phyloP scores from a whole-genome alignment of 2,329 filamentous ascomycete species.

The Aureobasidium leucospermi region DNA sequence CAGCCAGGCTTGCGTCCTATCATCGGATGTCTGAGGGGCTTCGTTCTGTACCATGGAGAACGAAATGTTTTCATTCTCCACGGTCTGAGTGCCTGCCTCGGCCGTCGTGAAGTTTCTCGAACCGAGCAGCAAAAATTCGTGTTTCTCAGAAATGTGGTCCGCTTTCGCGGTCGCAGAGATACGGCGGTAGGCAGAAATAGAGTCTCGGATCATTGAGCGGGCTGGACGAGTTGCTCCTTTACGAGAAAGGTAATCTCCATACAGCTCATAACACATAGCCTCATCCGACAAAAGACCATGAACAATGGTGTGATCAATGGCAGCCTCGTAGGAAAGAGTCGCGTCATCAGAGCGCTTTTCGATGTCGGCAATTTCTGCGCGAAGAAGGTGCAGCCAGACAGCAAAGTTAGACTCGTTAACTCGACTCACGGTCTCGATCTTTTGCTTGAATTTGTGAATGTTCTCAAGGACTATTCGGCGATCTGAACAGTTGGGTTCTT shows the following conservation, averaged over 20 bases:
- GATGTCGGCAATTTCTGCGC: constrained; percentile 59
- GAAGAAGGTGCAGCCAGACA: constrained; percentile 59
- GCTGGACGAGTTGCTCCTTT: constrained; percentile 60
- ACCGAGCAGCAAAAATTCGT: constrained; percentile 59
- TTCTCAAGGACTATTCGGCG: constrained; percentile 45
- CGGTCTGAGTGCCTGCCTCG: constrained; percentile 63
- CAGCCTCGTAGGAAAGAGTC: constrained; percentile 60
- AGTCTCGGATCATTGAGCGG: constrained; percentile 60
- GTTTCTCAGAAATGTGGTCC: constrained; percentile 59
- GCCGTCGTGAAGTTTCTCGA: constrained; percentile 52
- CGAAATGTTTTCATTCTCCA: constrained; percentile 36
- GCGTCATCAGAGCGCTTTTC: constrained; percentile 41
- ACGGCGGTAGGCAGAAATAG: constrained; percentile 60
- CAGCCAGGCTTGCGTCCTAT: constrained; percentile 43
- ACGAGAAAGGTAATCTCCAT: constrained; percentile 63
- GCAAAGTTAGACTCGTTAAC: constrained; percentile 66
- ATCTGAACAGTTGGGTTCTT: constrained; percentile 30
- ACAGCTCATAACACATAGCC: constrained; percentile 64
- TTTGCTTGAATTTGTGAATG: constrained; percentile 49
- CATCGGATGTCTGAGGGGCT: constrained; percentile 32
- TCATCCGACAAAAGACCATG: constrained; percentile 64
- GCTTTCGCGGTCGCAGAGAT: constrained; percentile 64
- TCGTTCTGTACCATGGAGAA: constrained; percentile 39
- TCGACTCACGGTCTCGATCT: constrained; percentile 56
- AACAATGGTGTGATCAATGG: constrained; percentile 62